phyloP scores from a whole-genome alignment of 768 basidiomycete species.

The Leccinum broughii region DNA sequence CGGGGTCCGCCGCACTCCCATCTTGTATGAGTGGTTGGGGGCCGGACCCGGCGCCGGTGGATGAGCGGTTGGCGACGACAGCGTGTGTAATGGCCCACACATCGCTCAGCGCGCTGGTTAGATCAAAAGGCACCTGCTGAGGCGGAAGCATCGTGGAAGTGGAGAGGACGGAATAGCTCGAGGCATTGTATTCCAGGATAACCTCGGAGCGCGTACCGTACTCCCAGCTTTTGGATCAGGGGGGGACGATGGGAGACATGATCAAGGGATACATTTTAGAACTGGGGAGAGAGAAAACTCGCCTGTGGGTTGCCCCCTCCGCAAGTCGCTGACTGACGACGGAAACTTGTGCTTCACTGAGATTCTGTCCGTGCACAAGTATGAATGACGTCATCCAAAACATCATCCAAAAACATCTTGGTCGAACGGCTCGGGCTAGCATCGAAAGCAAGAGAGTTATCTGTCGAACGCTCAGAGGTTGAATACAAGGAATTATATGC shows the following conservation, averaged over 20 bases:
- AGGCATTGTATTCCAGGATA: constrained; percentile 48
- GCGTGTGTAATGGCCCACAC: constrained; percentile 56
- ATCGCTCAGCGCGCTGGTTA: constrained; percentile 42
- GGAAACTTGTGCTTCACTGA: constrained; percentile 38
- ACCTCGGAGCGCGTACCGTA: constrained; percentile 52
- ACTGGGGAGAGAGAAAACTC: constrained; percentile 5
- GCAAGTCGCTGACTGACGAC: constrained; percentile 38
- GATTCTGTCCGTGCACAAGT: constrained; percentile 32
- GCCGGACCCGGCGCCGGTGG: constrained; percentile 44
- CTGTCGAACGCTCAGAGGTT: not conserved
- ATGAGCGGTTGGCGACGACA: constrained; percentile 50
- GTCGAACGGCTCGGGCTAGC: not conserved
- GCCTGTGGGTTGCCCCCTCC: constrained; percentile 45
- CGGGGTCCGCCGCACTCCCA: constrained; percentile 73
- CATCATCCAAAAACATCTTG: not conserved
- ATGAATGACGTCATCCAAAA: constrained; percentile 8
- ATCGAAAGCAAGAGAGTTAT: not conserved
- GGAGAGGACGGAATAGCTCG: constrained; percentile 47
- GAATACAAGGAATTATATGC: not conserved
- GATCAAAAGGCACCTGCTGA: constrained; percentile 15
- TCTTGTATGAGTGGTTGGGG: constrained; percentile 61
- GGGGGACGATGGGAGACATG: not conserved
- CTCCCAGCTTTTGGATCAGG: constrained; percentile 47
- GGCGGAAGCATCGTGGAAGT: constrained; percentile 30
- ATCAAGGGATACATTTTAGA: not conserved